Evolutionary conservation across 768 basidiomycete species (phyloP).

Genomic region (Russula sp.): DNA sequence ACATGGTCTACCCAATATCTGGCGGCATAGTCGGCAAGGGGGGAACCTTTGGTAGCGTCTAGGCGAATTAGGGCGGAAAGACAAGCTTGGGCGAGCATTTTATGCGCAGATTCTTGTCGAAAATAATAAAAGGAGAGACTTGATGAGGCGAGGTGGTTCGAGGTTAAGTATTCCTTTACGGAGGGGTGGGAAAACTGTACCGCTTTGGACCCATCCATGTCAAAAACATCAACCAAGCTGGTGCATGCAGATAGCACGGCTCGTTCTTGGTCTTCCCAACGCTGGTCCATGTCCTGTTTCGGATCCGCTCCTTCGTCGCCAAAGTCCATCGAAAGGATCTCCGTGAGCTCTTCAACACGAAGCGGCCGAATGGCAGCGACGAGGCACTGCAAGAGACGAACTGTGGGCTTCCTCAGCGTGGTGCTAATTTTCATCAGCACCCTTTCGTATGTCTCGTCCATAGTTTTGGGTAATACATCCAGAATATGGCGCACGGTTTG

Average conservation of each 20-base stretch:
- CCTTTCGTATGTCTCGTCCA: conserved; percentile 2
- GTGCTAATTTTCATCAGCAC: not conserved
- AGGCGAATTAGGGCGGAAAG: not conserved
- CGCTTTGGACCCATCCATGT: not conserved
- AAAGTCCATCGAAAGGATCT: conserved; percentile 3
- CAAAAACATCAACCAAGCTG: not conserved
- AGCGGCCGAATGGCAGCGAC: not conserved
- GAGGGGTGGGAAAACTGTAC: conserved; percentile 1
- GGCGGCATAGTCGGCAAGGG: not conserved
- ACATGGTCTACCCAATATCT: conserved; percentile 3
- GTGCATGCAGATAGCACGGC: not conserved
- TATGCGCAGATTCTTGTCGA: not conserved
- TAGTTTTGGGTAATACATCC: not conserved
- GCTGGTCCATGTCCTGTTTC: not conserved
- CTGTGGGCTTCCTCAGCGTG: not conserved
- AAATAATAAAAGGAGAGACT: not conserved
- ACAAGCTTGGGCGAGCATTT: not conserved
- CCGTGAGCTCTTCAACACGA: conserved; percentile 6
- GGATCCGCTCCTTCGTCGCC: not conserved
- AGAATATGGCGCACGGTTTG: not conserved
- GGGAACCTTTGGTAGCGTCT: not conserved
- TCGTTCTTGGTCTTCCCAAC: not conserved
- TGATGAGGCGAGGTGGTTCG: not conserved
- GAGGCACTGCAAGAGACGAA: conserved; percentile 3
- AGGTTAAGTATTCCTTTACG: not conserved